These are phyloP conservation scores for Hippophae rhamnoides DNA, from an alignment of 306 rosid genomes.

Conservation along the genomic window DNA sequence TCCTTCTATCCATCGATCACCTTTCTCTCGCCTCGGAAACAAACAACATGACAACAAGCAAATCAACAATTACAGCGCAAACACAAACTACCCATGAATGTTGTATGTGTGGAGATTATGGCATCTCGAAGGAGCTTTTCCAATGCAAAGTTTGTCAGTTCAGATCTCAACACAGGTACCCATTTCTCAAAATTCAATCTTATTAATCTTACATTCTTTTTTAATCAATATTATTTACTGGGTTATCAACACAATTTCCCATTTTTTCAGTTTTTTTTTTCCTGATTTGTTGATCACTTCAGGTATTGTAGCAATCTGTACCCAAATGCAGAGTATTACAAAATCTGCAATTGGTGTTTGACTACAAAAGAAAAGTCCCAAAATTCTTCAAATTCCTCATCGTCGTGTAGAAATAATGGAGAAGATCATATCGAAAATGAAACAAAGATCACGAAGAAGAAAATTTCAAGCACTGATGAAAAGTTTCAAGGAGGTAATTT, in stretches of 20 bases:
- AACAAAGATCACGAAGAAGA: slow-evolving; percentile 18
- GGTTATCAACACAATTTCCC: too few species aligned
- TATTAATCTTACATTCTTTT: not conserved
- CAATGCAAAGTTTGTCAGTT: slow-evolving; percentile 72
- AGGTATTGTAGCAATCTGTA: slow-evolving; percentile 81
- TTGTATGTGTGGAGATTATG: slow-evolving; percentile 96
- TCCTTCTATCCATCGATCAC: not conserved
- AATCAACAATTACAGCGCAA: slow-evolving; percentile 12
- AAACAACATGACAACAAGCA: slow-evolving; percentile 35
- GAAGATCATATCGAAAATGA: slow-evolving; percentile 9
- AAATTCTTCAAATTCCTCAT: slow-evolving; percentile 68
- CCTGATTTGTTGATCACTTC: not conserved
- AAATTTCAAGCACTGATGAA: slow-evolving; percentile 1
- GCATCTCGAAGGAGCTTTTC: slow-evolving; percentile 78
- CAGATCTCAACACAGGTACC: slow-evolving; percentile 95
- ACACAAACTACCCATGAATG: slow-evolving; percentile 44
- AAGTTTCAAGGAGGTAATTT: not conserved
- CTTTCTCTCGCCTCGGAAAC: not conserved
- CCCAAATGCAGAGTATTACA: slow-evolving; percentile 44
- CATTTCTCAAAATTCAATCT: not conserved
- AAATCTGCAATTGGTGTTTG: slow-evolving; percentile 88
- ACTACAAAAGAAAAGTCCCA: slow-evolving; percentile 47
- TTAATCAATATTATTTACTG: not conserved
- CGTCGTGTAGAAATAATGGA: slow-evolving; percentile 29
- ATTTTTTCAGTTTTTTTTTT: too few species aligned